phyloP scores from a whole-genome alignment of 2,329 filamentous ascomycete species.

The Trichoderma polysporum region DNA sequence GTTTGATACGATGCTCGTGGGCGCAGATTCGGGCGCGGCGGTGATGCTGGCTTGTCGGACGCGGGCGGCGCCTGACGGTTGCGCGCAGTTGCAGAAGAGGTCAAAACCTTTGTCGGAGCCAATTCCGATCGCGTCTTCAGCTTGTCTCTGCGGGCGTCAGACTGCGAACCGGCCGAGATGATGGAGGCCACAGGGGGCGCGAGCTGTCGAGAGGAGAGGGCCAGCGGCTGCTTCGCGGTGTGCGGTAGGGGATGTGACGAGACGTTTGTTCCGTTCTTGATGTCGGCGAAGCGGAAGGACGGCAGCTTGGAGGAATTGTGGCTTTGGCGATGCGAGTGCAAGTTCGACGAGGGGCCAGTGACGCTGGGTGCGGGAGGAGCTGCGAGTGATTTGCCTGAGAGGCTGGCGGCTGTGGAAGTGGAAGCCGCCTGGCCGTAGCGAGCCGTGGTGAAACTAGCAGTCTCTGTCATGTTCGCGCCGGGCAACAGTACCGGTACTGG shows the following conservation, averaged over 20 bases:
- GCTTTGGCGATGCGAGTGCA: constrained; percentile 51
- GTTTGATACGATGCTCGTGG: constrained; percentile 23
- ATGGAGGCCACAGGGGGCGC: constrained; percentile 19
- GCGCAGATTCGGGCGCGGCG: constrained; percentile 18
- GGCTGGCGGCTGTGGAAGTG: constrained; percentile 21
- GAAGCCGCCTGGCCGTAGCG: constrained; percentile 17
- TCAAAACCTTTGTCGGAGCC: not conserved
- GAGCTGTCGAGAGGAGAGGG: constrained; percentile 15
- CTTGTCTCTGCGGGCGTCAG: not conserved
- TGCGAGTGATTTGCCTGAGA: constrained; percentile 18
- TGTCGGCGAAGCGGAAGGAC: constrained; percentile 54
- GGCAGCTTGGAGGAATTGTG: constrained; percentile 58
- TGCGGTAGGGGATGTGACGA: constrained; percentile 26
- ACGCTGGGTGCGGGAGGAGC: constrained; percentile 21
- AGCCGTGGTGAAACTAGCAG: constrained; percentile 22
- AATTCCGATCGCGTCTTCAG: not conserved
- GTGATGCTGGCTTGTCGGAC: constrained; percentile 4
- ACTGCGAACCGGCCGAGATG: constrained; percentile 10
- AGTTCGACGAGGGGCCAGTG: constrained; percentile 24
- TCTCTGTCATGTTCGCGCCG: constrained; percentile 22
- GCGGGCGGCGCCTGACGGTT: constrained; percentile 6
- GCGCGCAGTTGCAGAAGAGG: constrained; percentile 10
- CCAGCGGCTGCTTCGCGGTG: constrained; percentile 23
- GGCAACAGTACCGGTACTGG: constrained; percentile 1
- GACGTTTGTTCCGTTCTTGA: constrained; percentile 34